phyloP scores from a whole-genome alignment of 1,284 basidiomycete species.

The Lignosus rhinocerotis region DNA sequence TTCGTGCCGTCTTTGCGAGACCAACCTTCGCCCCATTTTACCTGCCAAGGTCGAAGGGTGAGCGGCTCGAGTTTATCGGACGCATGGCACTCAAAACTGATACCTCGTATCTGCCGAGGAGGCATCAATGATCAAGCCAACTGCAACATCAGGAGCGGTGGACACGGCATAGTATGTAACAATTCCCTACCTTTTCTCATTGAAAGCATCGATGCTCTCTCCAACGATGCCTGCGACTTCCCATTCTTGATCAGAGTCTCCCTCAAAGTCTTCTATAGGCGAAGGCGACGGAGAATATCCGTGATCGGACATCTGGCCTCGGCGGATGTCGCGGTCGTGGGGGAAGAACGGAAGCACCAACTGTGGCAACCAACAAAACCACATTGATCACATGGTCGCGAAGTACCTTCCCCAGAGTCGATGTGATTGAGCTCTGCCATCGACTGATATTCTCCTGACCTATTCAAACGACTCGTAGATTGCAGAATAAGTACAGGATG shows the following conservation, averaged over 20 bases:
- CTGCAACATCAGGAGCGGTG: background rate
- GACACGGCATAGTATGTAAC: background rate
- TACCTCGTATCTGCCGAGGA: slow-evolving; percentile 18
- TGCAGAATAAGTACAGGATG: slow-evolving; percentile 66
- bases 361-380: no score
- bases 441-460: slow-evolving; percentile 14
- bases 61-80: background rate
- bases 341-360: no score
- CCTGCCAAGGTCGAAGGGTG: slow-evolving; percentile 23
- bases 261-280: slow-evolving; percentile 37
- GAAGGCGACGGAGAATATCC: slow-evolving; percentile 24
- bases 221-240: slow-evolving; percentile 38
- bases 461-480: slow-evolving; percentile 33
- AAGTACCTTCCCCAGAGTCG: no score
- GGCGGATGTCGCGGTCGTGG: background rate
- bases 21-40: slow-evolving; percentile 41
- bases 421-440: no score
- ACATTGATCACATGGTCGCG: no score
- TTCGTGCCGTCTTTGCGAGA: slow-evolving; percentile 39
- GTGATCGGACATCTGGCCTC: background rate
- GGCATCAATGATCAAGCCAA: background rate
- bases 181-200: slow-evolving; percentile 31
- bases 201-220: slow-evolving; percentile 39
- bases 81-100: background rate
- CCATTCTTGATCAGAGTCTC: slow-evolving; percentile 39